Percentiles rank a stretch among this genome's conserved stretches.
Evolutionary conservation across 768 basidiomycete species (phyloP).

Genomic region (Auricularia cornea): DNA sequence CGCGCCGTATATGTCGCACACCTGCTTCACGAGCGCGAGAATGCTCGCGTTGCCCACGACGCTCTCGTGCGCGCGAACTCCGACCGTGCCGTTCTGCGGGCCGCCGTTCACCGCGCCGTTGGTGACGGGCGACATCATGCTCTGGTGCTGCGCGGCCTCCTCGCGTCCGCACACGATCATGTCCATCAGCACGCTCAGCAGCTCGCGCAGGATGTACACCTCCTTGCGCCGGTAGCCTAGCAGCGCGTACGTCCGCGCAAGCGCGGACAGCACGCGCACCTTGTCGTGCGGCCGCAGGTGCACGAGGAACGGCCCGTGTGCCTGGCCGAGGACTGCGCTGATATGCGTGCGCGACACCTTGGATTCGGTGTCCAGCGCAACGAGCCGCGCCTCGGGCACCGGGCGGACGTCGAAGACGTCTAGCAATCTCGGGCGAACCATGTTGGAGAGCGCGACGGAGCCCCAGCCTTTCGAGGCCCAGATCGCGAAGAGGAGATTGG

Average conservation of each 20-base stretch:
- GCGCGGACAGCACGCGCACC: conserved; percentile 57
- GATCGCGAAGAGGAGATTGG: conserved; percentile 64
- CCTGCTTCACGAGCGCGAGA: conserved; percentile 61
- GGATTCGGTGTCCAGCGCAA: conserved; percentile 15
- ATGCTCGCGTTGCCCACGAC: conserved; percentile 75
- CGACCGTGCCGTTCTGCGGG: conserved; percentile 31
- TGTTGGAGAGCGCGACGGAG: conserved; percentile 61
- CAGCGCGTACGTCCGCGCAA: conserved; percentile 68
- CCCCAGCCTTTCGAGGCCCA: conserved; percentile 90
- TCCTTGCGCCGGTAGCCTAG: conserved; percentile 86
- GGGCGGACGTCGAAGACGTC: conserved; percentile 52
- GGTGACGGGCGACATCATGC: neutral
- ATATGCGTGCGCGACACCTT: conserved; percentile 62
- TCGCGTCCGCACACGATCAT: conserved; percentile 78
- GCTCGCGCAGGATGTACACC: conserved; percentile 75
- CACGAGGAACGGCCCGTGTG: conserved; percentile 82
- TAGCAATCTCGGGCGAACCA: conserved; percentile 58
- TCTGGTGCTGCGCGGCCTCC: conserved; percentile 43
- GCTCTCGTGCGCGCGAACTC: conserved; percentile 64
- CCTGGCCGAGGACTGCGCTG: conserved; percentile 52
- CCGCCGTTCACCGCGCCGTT: neutral
- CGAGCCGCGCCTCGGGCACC: conserved; percentile 26
- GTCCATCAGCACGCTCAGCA: conserved; percentile 78
- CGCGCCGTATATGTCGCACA: conserved; percentile 75
- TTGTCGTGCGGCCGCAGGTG: conserved; percentile 73